These are phyloP conservation scores for Apiospora phragmitis DNA, from an alignment of 2,329 filamentous ascomycete species.

Conservation along the genomic window DNA sequence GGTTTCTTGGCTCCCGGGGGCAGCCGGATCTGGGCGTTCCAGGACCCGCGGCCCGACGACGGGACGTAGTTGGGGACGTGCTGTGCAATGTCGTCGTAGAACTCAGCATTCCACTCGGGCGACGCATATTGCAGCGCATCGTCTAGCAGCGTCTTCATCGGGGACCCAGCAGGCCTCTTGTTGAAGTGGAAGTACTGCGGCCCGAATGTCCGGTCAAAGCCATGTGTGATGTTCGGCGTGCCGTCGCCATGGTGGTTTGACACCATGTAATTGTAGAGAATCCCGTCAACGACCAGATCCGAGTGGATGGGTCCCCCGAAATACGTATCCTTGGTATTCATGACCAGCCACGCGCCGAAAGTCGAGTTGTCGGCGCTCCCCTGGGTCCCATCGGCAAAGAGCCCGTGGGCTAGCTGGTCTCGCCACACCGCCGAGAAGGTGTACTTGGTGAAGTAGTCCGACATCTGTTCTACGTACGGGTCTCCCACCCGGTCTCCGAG, in stretches of 20 bases:
- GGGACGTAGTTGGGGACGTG: constrained; percentile 61
- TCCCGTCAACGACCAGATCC: constrained; percentile 63
- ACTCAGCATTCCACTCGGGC: constrained; percentile 56
- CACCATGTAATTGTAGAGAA: constrained; percentile 64
- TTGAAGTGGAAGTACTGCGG: constrained; percentile 66
- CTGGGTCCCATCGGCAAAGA: constrained; percentile 51
- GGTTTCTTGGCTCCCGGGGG: constrained; percentile 51
- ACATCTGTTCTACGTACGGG: constrained; percentile 54
- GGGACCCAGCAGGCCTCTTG: constrained; percentile 46
- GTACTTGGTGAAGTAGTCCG: constrained; percentile 68
- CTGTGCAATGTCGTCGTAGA: constrained; percentile 63
- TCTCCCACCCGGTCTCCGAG: constrained; percentile 54
- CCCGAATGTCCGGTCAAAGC: constrained; percentile 66
- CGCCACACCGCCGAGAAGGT: constrained; percentile 61
- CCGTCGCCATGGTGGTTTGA: constrained; percentile 65
- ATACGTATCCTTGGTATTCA: constrained; percentile 65
- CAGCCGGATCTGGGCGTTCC: constrained; percentile 50
- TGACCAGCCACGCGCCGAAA: constrained; percentile 63
- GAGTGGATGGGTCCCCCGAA: constrained; percentile 63
- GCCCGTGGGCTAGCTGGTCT: constrained; percentile 57
- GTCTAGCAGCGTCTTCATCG: constrained; percentile 47
- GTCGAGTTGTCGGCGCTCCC: constrained; percentile 48
- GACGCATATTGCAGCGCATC: constrained; percentile 55
- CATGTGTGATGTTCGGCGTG: constrained; percentile 63
- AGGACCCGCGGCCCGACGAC: constrained; percentile 49